Conservation (phyloP, 805 yeast genomes). For the Metschnikowia orientalis region DNA sequence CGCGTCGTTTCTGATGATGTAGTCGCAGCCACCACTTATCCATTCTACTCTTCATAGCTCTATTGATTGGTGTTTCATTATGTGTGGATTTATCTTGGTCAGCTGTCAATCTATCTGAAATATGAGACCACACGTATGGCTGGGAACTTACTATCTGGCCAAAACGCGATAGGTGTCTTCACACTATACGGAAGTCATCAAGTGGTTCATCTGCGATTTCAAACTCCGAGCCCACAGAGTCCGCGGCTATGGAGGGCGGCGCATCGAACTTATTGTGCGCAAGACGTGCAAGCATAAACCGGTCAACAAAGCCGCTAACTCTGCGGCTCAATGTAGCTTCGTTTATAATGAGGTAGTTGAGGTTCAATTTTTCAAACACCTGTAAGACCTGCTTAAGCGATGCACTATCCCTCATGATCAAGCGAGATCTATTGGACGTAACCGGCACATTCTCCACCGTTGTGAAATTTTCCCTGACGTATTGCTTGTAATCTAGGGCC, state of each 20-base stretch:
- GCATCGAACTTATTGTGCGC: too few species aligned
- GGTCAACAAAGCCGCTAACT: conserved; percentile 37
- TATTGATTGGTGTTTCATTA: too few species aligned
- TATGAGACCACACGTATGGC: too few species aligned
- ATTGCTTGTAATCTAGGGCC: conserved; percentile 8
- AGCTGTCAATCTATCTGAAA: too few species aligned
- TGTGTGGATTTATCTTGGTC: too few species aligned
- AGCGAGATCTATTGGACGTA: conserved; percentile 15
- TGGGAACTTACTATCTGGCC: too few species aligned
- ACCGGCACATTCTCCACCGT: conserved; percentile 9
- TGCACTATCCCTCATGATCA: conserved; percentile 27
- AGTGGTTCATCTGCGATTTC: conserved; percentile 22
- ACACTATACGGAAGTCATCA: too few species aligned
- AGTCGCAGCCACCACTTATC: too few species aligned
- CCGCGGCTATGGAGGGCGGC: conserved; percentile 18
- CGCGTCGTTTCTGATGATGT: too few species aligned
- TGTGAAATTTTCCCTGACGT: conserved; percentile 1
- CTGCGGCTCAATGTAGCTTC: conserved; percentile 13
- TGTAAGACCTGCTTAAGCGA: conserved; percentile 33
- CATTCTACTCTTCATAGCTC: too few species aligned
- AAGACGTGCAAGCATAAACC: conserved; percentile 31
- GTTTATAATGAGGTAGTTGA: conserved; percentile 32
- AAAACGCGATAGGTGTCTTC: too few species aligned
- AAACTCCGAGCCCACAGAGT: conserved; percentile 17
- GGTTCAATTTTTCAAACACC: conserved; percentile 34